phyloP scores from a whole-genome alignment of 2,329 filamentous ascomycete genomes.

The Plenodomus biglobosus region DNA sequence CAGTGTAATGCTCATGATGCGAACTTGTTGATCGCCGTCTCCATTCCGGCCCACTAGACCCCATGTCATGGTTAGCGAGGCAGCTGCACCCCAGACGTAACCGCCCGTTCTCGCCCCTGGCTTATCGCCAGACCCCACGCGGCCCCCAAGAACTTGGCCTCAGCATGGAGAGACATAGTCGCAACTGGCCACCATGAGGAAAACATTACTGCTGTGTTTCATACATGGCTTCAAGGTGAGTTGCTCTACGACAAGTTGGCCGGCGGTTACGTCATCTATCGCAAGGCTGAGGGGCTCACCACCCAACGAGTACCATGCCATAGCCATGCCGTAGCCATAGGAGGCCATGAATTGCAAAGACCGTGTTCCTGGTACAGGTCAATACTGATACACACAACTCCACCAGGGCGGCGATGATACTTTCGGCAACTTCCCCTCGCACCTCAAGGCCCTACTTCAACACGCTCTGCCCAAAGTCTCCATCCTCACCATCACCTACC shows the following conservation, averaged over 20 bases:
- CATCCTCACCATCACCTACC: constrained; percentile 71
- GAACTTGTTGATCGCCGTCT: neutral
- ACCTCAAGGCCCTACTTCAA: constrained; percentile 66
- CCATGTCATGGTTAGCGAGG: constrained; percentile 12
- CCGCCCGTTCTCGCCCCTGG: constrained; percentile 5
- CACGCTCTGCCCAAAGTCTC: constrained; percentile 68
- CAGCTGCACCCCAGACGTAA: constrained; percentile 30
- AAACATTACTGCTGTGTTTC: constrained; percentile 78
- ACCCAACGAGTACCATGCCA: too few relatives aligned
- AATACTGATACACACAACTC: constrained; percentile 15
- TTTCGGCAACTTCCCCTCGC: constrained; percentile 73
- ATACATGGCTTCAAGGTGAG: constrained; percentile 83
- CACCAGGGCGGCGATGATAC: constrained; percentile 72
- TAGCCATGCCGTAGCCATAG: neutral
- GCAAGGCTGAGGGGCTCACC: neutral
- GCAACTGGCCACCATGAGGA: constrained; percentile 61
- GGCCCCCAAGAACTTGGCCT: constrained; percentile 9
- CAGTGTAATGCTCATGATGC: neutral
- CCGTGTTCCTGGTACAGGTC: neutral
- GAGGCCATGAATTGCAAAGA: neutral
- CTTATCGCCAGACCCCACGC: constrained; percentile 2
- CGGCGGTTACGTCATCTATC: constrained; percentile 7
- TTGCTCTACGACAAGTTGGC: neutral
- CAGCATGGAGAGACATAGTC: constrained; percentile 41
- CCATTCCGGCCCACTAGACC: constrained; percentile 5